These are phyloP conservation scores for Neonectria ditissima DNA, from an alignment of 2,329 filamentous ascomycete species.

Conservation along the genomic window DNA sequence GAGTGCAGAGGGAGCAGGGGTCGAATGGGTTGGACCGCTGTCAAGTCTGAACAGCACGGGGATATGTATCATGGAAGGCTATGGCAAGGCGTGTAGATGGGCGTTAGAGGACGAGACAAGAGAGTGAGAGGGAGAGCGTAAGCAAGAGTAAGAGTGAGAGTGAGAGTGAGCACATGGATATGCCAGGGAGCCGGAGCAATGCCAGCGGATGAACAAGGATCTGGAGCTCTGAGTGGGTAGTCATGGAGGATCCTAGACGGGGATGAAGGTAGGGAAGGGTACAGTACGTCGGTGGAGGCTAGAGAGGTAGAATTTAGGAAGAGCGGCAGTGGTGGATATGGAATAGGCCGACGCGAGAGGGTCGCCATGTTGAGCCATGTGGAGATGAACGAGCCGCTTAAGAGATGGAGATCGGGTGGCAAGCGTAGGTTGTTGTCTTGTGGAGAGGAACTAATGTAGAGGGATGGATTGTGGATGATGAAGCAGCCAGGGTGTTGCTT, in stretches of 20 bases:
- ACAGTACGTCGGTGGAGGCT: not conserved
- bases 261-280: not conserved
- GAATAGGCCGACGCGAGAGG: not conserved
- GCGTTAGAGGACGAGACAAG: constrained; percentile 30
- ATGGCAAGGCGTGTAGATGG: constrained; percentile 14
- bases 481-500: constrained; percentile 35
- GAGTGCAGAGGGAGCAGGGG: constrained; percentile 20
- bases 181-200: constrained; percentile 10
- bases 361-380: constrained; percentile 26
- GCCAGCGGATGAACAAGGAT: constrained; percentile 31
- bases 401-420: constrained; percentile 32
- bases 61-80: constrained; percentile 17
- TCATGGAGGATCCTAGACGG: constrained; percentile 19
- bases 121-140: constrained; percentile 1
- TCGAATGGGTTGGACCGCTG: constrained; percentile 21
- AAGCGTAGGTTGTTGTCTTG: constrained; percentile 34
- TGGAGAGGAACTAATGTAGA: constrained; percentile 33
- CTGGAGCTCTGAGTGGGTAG: constrained; percentile 5
- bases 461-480: constrained; percentile 36
- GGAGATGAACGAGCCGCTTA: constrained; percentile 34
- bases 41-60: constrained; percentile 17
- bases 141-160: constrained; percentile 2
- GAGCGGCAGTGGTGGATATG: constrained; percentile 1
- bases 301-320: not conserved
- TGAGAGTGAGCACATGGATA: not conserved